phyloP scores from a whole-genome alignment of 1,284 basidiomycete species.

The Ganoderma sinense region DNA sequence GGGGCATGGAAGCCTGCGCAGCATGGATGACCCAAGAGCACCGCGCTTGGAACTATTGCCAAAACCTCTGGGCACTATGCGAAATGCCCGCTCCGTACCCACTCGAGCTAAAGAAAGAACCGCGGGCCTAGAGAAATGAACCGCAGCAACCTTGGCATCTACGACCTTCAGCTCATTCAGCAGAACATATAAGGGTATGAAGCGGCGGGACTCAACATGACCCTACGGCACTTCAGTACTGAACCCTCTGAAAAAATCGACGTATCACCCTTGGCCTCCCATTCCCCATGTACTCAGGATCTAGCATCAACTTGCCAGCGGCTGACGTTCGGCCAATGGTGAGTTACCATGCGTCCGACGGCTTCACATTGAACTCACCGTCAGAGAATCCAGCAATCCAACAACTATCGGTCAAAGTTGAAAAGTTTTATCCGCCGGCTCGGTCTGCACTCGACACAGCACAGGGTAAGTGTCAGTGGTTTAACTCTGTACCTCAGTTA shows the following conservation, averaged over 20 bases:
- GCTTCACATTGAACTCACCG: not conserved
- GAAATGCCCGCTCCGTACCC: not conserved
- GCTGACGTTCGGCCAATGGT: not conserved
- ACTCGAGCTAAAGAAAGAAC: constrained; percentile 8
- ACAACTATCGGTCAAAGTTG: constrained; percentile 3
- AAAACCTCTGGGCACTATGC: not conserved
- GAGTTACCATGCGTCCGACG: not conserved
- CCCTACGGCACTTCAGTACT: not conserved
- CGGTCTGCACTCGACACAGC: constrained; percentile 2
- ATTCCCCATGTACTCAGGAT: constrained; percentile 10
- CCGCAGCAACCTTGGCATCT: constrained; percentile 16
- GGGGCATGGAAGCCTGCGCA: not conserved
- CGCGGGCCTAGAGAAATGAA: not conserved
- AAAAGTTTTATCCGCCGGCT: constrained; percentile 10
- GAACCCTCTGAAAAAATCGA: not conserved
- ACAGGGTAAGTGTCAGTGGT: not conserved
- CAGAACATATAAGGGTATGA: constrained; percentile 7
- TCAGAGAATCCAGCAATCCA: not conserved
- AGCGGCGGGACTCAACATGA: not conserved
- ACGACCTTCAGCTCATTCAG: not conserved
- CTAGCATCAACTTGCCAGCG: constrained; percentile 2
- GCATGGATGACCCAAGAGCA: not conserved
- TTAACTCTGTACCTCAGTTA: not conserved
- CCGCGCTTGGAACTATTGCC: not conserved
- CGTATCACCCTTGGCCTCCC: not conserved